A percentile compares a stretch with the other conserved stretches of the same genome.
Conservation (phyloP, 345 rosid genomes). For the Ceriops zippeliana region DNA sequence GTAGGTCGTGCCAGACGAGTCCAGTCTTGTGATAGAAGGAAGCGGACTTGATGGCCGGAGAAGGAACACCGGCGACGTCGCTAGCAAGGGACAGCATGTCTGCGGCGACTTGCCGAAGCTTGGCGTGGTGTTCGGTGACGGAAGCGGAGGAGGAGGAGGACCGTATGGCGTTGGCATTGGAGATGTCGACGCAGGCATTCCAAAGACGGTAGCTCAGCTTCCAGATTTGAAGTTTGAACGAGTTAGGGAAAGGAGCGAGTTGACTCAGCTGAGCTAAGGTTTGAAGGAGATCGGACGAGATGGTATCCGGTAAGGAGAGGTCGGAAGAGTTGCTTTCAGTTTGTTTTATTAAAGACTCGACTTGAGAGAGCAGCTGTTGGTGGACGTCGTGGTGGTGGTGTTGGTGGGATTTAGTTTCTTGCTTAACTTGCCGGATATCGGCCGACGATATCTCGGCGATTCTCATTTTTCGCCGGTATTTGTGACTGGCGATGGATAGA, state of each 20-base stretch:
- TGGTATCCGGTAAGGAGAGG: slow-evolving; percentile 35
- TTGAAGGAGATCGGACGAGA: slow-evolving; percentile 52
- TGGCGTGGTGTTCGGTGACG: slow-evolving; percentile 30
- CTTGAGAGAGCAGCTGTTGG: slow-evolving; percentile 47
- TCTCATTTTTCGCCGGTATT: slow-evolving; percentile 47
- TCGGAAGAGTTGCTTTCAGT: slow-evolving; percentile 41
- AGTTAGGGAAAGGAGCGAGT: slow-evolving; percentile 58
- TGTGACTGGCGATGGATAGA: slow-evolving; percentile 27
- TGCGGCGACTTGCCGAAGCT: slow-evolving; percentile 74
- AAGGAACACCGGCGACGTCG: slow-evolving; percentile 67
- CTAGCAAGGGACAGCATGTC: slow-evolving; percentile 72
- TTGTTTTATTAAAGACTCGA: slow-evolving; percentile 62
- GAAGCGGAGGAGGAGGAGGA: slow-evolving; percentile 34
- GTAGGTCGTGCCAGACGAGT: slow-evolving; percentile 55
- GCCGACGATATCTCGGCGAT: slow-evolving; percentile 79
- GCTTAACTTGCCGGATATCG: slow-evolving; percentile 33
- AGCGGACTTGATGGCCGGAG: slow-evolving; percentile 63
- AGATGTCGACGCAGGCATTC: slow-evolving; percentile 90
- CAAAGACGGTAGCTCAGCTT: slow-evolving; percentile 91
- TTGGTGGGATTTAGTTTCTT: background rate
- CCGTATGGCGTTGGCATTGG: slow-evolving; percentile 50
- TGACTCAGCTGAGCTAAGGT: slow-evolving; percentile 51
- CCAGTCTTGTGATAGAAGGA: slow-evolving; percentile 84
- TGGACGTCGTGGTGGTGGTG: slow-evolving; percentile 23
- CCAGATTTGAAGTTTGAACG: slow-evolving; percentile 71